Percentiles rank a stretch among this genome's conserved stretches.
phyloP scores from a whole-genome alignment of 2,329 filamentous ascomycete species.

The Lachnellula hyalina region DNA sequence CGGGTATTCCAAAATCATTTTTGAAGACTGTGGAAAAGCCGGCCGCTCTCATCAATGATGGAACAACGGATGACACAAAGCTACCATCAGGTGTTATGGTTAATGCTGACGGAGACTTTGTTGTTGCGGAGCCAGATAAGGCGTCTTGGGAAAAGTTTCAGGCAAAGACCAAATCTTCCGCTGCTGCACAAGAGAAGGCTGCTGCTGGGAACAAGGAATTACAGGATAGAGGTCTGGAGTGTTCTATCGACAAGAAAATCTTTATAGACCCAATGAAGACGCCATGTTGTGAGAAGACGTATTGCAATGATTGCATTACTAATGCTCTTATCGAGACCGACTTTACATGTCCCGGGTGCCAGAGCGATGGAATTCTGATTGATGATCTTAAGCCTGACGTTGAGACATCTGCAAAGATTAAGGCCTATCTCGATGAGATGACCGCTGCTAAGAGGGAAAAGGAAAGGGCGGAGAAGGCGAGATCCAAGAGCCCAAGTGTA shows the following conservation, averaged over 20 bases:
- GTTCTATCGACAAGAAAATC: slow-evolving; percentile 94
- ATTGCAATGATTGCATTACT: slow-evolving; percentile 99
- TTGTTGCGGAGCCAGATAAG: slow-evolving; percentile 92
- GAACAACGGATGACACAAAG: slow-evolving; percentile 73
- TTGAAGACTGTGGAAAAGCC: slow-evolving; percentile 94
- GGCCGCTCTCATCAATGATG: slow-evolving; percentile 65
- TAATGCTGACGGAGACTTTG: slow-evolving; percentile 94
- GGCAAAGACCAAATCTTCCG: slow-evolving; percentile 83
- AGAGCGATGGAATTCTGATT: slow-evolving; percentile 84
- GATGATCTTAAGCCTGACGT: slow-evolving; percentile 84
- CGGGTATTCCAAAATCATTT: slow-evolving; percentile 92
- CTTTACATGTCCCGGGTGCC: slow-evolving; percentile 89
- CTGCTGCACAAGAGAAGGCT: slow-evolving; percentile 73
- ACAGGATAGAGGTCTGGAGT: slow-evolving; percentile 83
- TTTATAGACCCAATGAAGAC: slow-evolving; percentile 99
- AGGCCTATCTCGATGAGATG: slow-evolving; percentile 60
- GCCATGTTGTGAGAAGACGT: slow-evolving; percentile 95
- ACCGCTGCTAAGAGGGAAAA: slow-evolving; percentile 38
- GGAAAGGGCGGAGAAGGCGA: slow-evolving; percentile 39
- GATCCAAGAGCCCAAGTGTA: slow-evolving; percentile 43
- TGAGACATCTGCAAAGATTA: slow-evolving; percentile 71
- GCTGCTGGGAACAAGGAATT: slow-evolving; percentile 78
- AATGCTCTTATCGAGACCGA: slow-evolving; percentile 98
- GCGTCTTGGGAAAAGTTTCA: slow-evolving; percentile 96
- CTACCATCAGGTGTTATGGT: slow-evolving; percentile 90